Evolutionary conservation across 495 filamentous ascomycete genomes (phyloP).

Genomic region (Talaromyces thailandensis): DNA sequence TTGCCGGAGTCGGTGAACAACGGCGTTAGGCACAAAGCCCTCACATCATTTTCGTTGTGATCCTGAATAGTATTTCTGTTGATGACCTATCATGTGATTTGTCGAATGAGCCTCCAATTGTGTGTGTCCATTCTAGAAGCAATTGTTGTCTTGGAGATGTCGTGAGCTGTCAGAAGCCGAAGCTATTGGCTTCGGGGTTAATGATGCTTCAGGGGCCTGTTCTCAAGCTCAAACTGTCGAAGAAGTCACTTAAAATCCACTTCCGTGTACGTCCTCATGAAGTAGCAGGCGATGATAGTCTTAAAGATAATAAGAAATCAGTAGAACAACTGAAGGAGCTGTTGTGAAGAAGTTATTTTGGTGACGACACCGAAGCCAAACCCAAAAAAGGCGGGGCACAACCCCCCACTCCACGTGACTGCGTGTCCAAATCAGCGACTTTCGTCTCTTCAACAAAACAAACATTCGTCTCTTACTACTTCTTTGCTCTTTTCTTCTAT

Average conservation of each 20-base stretch:
- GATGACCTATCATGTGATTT: neutral
- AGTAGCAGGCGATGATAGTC: neutral
- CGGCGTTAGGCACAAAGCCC: neutral
- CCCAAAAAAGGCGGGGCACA: constrained; percentile 1
- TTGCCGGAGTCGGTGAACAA: neutral
- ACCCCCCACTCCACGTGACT: constrained; percentile 1
- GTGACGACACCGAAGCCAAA: constrained; percentile 1
- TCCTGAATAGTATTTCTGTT: neutral
- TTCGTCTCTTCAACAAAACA: neutral
- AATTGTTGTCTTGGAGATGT: neutral
- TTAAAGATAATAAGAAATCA: neutral
- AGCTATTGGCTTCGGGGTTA: neutral
- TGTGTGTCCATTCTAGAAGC: neutral
- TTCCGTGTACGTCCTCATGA: neutral
- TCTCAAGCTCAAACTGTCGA: neutral
- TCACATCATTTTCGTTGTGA: neutral
- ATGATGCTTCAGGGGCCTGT: neutral
- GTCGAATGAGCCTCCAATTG: neutral
- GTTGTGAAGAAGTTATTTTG: neutral
- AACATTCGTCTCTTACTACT: neutral
- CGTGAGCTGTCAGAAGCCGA: neutral
- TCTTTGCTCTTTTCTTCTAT: neutral
- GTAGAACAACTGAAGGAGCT: neutral
- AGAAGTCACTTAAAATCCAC: no score
- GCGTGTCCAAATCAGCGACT: neutral